Conservation (phyloP, 2,329 filamentous ascomycete genomes). For the Ustilaginoidea virens region DNA sequence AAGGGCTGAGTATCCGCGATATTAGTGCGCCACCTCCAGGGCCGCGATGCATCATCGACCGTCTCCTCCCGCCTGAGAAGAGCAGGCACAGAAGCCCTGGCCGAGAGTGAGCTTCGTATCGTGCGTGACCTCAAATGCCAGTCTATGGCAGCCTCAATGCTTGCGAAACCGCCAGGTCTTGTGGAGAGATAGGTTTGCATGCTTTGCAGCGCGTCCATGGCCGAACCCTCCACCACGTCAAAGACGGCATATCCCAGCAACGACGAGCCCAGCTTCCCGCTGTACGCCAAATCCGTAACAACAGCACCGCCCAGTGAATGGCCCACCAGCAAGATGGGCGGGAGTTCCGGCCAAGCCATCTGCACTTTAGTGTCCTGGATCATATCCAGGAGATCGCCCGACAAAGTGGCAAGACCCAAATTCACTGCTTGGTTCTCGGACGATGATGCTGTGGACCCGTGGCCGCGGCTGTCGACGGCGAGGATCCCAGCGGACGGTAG, state of each 20-base stretch:
- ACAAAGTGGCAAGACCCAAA: constrained; percentile 57
- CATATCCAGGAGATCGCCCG: constrained; percentile 55
- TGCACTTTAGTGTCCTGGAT: constrained; percentile 49
- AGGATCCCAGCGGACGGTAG: constrained; percentile 72
- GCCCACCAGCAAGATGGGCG: constrained; percentile 70
- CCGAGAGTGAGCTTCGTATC: constrained; percentile 69
- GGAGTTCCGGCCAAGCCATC: constrained; percentile 60
- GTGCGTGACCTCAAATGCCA: constrained; percentile 90
- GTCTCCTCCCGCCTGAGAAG: constrained; percentile 42
- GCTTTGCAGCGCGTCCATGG: constrained; percentile 83
- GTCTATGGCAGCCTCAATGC: constrained; percentile 65
- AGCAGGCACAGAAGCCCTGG: constrained; percentile 72
- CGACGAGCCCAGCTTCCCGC: constrained; percentile 45
- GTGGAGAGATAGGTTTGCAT: constrained; percentile 88
- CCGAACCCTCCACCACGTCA: constrained; percentile 90
- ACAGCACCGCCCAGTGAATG: constrained; percentile 90
- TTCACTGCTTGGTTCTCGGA: constrained; percentile 32
- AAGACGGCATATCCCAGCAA: constrained; percentile 79
- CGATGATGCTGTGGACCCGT: constrained; percentile 54
- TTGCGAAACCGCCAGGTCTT: constrained; percentile 64
- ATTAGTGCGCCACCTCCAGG: constrained; percentile 79
- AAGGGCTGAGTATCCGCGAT: constrained; percentile 71
- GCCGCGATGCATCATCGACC: constrained; percentile 21
- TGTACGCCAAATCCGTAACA: constrained; percentile 68
- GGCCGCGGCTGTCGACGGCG: constrained; percentile 72